These are phyloP conservation scores for Tulasnella sp. DNA, from an alignment of 768 basidiomycete species.

Conservation along the genomic window DNA sequence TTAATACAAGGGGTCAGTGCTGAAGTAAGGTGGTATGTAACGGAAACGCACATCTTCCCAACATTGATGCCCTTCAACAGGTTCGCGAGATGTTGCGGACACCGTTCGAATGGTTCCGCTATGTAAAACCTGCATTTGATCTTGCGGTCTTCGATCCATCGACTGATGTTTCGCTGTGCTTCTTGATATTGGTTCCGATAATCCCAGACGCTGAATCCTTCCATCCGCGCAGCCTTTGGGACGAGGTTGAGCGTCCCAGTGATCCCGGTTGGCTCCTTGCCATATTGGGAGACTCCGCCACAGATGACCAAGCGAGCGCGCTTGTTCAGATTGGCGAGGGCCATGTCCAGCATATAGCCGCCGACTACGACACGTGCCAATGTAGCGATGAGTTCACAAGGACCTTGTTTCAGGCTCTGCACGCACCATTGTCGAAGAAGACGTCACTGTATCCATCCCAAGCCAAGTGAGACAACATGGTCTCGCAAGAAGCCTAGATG, in stretches of 20 bases:
- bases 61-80: conserved; percentile 66
- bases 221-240: conserved; percentile 59
- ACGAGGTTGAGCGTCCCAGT: conserved; percentile 59
- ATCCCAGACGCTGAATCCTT: conserved; percentile 86
- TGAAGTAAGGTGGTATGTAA: no score
- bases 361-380: conserved; percentile 22
- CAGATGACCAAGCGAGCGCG: conserved; percentile 70
- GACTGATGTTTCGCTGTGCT: conserved; percentile 45
- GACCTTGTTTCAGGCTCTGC: background rate
- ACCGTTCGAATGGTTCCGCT: conserved; percentile 60
- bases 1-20: no score
- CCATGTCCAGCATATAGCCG: conserved; percentile 71
- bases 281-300: conserved; percentile 80
- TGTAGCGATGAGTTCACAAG: background rate
- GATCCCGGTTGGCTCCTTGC: conserved; percentile 50
- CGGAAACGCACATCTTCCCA: conserved; percentile 55
- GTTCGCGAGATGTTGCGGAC: conserved; percentile 55
- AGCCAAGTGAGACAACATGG: no score
- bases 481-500: background rate
- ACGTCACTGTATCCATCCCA: conserved; percentile 37
- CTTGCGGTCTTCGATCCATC: conserved; percentile 54
- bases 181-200: conserved; percentile 48
- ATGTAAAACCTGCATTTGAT: conserved; percentile 76
- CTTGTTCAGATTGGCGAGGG: conserved; percentile 59
- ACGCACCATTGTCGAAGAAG: conserved; percentile 58